These are phyloP conservation scores for Starmerella apis DNA, from an alignment of 805 yeast genomes.

Conservation along the genomic window DNA sequence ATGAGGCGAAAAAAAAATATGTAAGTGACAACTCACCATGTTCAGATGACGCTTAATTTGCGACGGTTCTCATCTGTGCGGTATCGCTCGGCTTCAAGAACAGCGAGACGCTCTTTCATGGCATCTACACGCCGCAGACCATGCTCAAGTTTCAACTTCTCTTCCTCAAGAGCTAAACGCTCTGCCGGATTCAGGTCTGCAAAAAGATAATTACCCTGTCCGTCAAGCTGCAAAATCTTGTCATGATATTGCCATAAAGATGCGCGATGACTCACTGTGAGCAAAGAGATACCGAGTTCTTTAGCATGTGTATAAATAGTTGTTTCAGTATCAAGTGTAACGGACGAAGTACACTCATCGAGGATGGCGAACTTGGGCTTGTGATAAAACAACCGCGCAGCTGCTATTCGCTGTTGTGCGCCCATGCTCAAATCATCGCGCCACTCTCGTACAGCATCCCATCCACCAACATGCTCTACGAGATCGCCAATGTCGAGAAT, in stretches of 20 bases:
- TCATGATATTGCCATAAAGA: constrained; percentile 89
- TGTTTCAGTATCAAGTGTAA: constrained; percentile 81
- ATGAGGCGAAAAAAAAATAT: too few relatives aligned
- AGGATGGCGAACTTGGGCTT: constrained; percentile 86
- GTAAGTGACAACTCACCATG: too few relatives aligned
- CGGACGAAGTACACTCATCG: constrained; percentile 94
- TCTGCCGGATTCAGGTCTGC: constrained; percentile 58
- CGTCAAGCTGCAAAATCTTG: constrained; percentile 71
- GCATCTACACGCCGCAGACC: constrained; percentile 59
- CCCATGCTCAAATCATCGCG: constrained; percentile 80
- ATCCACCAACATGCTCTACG: constrained; percentile 40
- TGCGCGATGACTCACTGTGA: constrained; percentile 87
- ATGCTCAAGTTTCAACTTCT: constrained; percentile 59
- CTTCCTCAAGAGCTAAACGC: constrained; percentile 67
- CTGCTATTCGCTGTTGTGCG: constrained; percentile 84
- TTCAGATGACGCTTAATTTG: background rate
- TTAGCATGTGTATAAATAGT: constrained; percentile 80
- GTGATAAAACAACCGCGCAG: constrained; percentile 87
- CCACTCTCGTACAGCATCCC: constrained; percentile 71
- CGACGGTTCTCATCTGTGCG: background rate
- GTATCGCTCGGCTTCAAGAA: constrained; percentile 32
- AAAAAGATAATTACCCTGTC: constrained; percentile 61
- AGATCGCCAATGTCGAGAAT: constrained; percentile 31
- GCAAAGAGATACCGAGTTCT: constrained; percentile 61
- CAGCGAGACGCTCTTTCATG: constrained; percentile 54